phyloP scores from a whole-genome alignment of 345 rosid species.

The Acer negundo region DNA sequence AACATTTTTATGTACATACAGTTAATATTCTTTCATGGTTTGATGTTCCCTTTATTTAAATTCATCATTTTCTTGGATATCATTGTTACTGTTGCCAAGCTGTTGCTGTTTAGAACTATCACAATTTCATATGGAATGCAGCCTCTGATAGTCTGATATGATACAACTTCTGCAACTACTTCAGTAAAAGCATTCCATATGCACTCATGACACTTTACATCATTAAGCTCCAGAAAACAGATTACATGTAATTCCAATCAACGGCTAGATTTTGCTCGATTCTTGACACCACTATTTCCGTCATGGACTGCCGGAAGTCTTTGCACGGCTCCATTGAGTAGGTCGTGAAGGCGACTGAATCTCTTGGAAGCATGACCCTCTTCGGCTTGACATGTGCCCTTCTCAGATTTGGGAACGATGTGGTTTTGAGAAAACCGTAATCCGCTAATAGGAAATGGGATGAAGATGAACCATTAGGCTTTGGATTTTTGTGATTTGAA shows the following conservation, averaged over 20 bases:
- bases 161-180: neutral
- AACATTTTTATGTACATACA: neutral
- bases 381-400: neutral
- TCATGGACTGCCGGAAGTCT: neutral
- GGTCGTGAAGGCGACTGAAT: neutral
- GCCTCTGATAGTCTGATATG: neutral
- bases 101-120: too few species aligned
- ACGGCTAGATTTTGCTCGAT: neutral
- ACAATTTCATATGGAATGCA: neutral
- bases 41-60: neutral
- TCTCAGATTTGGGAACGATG: neutral
- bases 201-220: neutral
- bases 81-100: too few species aligned
- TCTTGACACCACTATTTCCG: neutral
- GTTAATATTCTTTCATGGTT: neutral
- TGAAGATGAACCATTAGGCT: neutral
- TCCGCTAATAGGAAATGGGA: neutral
- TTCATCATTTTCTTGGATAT: neutral
- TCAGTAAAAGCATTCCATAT: neutral
- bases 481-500: neutral
- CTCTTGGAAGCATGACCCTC: neutral
- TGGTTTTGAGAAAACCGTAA: neutral
- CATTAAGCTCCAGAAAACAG: neutral
- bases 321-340: neutral
- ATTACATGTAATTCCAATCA: neutral